These are phyloP conservation scores for Candida awuae DNA, from an alignment of 805 yeast genomes.

Conservation along the genomic window DNA sequence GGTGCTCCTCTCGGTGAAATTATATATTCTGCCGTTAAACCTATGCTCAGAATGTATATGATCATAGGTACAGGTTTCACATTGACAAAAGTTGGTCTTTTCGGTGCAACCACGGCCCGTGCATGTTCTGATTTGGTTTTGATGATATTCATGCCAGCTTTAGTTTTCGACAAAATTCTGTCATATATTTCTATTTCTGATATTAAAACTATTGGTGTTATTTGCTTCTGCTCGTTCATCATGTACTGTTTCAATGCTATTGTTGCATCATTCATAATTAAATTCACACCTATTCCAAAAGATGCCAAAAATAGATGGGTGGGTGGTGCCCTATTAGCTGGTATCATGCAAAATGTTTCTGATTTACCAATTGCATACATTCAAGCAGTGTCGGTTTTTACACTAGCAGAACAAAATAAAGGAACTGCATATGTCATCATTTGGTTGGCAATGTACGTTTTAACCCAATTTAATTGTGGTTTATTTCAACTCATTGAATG, in stretches of 20 bases:
- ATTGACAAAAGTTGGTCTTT: constrained; percentile 48
- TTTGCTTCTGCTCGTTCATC: constrained; percentile 43
- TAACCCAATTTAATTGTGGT: constrained; percentile 47
- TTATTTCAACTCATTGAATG: constrained; percentile 40
- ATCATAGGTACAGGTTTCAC: constrained; percentile 61
- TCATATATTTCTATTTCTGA: constrained; percentile 53
- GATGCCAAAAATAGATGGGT: constrained; percentile 40
- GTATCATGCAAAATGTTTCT: constrained; percentile 65
- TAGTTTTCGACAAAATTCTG: constrained; percentile 58
- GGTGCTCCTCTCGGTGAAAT: constrained; percentile 22
- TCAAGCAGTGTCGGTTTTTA: constrained; percentile 47
- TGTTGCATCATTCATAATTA: constrained; percentile 33
- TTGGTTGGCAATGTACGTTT: constrained; percentile 44
- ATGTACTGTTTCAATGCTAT: constrained; percentile 44
- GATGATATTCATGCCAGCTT: constrained; percentile 55
- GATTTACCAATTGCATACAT: constrained; percentile 74
- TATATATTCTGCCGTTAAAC: constrained; percentile 52
- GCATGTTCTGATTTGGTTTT: constrained; percentile 59
- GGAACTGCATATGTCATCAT: constrained; percentile 53
- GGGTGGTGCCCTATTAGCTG: constrained; percentile 64
- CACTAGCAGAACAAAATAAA: constrained; percentile 25
- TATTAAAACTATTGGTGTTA: constrained; percentile 62
- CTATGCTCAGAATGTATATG: constrained; percentile 66
- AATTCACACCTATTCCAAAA: constrained; percentile 44
- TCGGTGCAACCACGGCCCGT: constrained; percentile 54